These are phyloP conservation scores for Crithidia thermophila DNA, from an alignment of 208 protist species.

Conservation along the genomic window DNA sequence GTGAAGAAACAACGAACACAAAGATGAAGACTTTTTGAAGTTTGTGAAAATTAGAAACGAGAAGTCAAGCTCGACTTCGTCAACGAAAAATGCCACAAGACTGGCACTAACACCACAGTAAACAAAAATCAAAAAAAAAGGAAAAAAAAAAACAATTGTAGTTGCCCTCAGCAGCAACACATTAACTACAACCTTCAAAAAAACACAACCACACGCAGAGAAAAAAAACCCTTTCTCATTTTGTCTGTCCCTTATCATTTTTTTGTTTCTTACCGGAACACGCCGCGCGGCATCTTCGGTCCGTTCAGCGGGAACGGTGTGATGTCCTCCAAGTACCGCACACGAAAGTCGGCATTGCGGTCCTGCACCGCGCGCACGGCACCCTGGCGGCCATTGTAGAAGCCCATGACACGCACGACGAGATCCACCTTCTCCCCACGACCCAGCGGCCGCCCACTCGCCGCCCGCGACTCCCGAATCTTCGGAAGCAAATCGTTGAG, in stretches of 20 bases:
- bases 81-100: too few relatives aligned
- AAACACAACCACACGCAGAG: background rate
- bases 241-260: background rate
- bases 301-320: conserved; percentile 91
- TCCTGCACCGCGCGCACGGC: conserved; percentile 89
- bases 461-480: conserved; percentile 68
- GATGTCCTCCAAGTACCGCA: conserved; percentile 90
- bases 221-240: conserved; percentile 2
- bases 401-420: conserved; percentile 90
- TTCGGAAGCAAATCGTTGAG: conserved; percentile 82
- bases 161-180: too few relatives aligned
- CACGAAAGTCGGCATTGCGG: conserved; percentile 68
- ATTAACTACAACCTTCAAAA: too few relatives aligned
- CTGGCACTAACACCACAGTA: too few relatives aligned
- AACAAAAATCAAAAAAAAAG: background rate
- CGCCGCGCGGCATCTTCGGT: conserved; percentile 87
- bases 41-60: too few relatives aligned
- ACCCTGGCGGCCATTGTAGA: conserved; percentile 90
- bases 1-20: too few relatives aligned
- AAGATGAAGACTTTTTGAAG: too few relatives aligned
- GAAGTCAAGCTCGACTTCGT: too few relatives aligned
- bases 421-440: conserved; percentile 86
- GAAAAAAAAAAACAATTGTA: background rate
- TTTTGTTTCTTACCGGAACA: conserved; percentile 55
- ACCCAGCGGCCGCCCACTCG: conserved; percentile 48